phyloP scores from a whole-genome alignment of 2,329 filamentous ascomycete species.

The Trichoderma asperellum region DNA sequence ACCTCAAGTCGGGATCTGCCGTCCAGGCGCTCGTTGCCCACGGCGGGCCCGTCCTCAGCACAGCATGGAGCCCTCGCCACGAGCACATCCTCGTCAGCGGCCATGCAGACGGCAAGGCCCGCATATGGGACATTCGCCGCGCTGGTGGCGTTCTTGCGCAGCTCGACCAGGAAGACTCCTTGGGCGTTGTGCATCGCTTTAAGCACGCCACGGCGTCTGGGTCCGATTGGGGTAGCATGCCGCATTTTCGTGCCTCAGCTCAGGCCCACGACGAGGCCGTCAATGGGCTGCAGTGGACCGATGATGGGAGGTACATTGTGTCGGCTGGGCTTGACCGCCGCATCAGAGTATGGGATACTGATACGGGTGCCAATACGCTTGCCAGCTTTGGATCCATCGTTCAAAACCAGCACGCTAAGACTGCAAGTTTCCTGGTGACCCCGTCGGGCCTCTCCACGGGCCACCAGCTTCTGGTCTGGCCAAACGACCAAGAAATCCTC shows the following conservation, averaged over 20 bases:
- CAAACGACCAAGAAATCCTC: constrained; percentile 80
- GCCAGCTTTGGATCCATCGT: constrained; percentile 84
- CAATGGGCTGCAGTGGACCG: constrained; percentile 84
- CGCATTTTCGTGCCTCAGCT: constrained; percentile 53
- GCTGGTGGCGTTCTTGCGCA: constrained; percentile 75
- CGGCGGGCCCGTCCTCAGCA: constrained; percentile 67
- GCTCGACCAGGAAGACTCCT: constrained; percentile 81
- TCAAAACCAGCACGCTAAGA: constrained; percentile 70
- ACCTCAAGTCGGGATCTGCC: constrained; percentile 76
- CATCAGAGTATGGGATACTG: constrained; percentile 84
- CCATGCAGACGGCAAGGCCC: constrained; percentile 79
- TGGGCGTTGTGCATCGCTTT: constrained; percentile 62
- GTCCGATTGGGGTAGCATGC: constrained; percentile 37
- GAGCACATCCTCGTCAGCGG: constrained; percentile 83
- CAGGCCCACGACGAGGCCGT: constrained; percentile 80
- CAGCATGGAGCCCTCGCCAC: constrained; percentile 80
- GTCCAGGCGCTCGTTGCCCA: constrained; percentile 73
- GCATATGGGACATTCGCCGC: constrained; percentile 85
- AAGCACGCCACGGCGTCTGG: constrained; percentile 41
- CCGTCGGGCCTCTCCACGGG: constrained; percentile 60
- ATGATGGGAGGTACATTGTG: constrained; percentile 75
- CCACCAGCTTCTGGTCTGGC: constrained; percentile 74
- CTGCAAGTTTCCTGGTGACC: constrained; percentile 63
- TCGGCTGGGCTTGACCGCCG: constrained; percentile 82
- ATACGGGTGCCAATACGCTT: constrained; percentile 81